phyloP scores from a whole-genome alignment of 1,139 yeast species.

The Candida tetrigidarum region DNA sequence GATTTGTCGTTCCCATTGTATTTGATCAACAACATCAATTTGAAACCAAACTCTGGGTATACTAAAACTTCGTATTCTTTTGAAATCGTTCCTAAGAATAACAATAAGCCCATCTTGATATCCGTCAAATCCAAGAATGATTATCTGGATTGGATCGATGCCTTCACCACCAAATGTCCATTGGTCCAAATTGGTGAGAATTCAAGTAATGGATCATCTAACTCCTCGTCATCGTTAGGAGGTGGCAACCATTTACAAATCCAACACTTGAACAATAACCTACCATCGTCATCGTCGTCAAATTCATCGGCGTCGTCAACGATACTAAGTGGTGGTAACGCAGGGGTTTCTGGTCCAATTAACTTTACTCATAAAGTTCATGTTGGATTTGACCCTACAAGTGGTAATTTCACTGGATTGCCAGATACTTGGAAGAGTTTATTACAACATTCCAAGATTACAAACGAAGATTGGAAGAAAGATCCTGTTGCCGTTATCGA shows the following conservation, averaged over 20 bases:
- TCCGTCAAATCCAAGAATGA: constrained; percentile 82
- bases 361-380: constrained; percentile 74
- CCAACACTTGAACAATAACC: constrained; percentile 5
- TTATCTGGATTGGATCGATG: constrained; percentile 89
- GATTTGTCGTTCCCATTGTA: constrained; percentile 48
- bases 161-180: constrained; percentile 86
- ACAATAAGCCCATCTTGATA: constrained; percentile 67
- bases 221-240: not conserved
- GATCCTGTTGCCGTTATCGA: constrained; percentile 89
- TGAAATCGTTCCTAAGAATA: constrained; percentile 69
- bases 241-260: constrained; percentile 1
- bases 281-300: constrained; percentile 8
- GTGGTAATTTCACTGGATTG: constrained; percentile 76
- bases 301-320: constrained; percentile 2
- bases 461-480: constrained; percentile 82
- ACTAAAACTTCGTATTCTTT: constrained; percentile 70
- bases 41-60: constrained; percentile 48
- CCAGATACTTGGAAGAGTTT: constrained; percentile 82
- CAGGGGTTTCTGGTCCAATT: constrained; percentile 75
- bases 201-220: not conserved
- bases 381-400: constrained; percentile 67
- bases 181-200: constrained; percentile 44
- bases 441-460: constrained; percentile 75
- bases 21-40: constrained; percentile 41
- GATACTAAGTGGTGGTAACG: constrained; percentile 14